Base-by-base conservation (phyloP, 2,329 filamentous ascomycete species). In the Sordariomycetes sp. region DNA sequence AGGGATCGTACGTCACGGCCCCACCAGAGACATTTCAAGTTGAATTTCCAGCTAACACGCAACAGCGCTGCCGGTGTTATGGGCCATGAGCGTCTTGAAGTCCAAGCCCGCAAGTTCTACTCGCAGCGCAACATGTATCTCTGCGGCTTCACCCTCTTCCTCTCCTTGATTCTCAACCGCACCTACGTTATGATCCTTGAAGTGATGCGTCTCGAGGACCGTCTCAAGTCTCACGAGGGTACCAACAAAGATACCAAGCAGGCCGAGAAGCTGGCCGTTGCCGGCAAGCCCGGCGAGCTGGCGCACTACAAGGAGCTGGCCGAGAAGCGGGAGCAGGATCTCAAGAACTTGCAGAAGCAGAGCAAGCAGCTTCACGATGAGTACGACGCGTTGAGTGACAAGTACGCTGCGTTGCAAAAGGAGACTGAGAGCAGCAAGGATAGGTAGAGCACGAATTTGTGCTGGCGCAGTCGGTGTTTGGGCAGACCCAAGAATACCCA, bases 91-190 rank as follows among this genome's bases (percentile, higher is more conserved):
- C 90, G 92, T 44, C 87, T 94, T 75, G 92, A 98, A 66, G 90
- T 96, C 34, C 92, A 98, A 64, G 90, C 92, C 45, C 87, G 92
- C 74, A 98, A 98, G 68, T 98, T 98, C 73, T 98, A 98, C 75
- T 94, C 88, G 42, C 90, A 98, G 70, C 88, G 92, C 63, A 98
- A 98, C 79, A 98, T 98, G 92, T 98, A 98, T 68, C 87, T 98
- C 42, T 96, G 92, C 63, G 92, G 92, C 50, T 98, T 98, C 72
- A 98, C 92, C 5, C 82, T 98, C 43, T 96, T 98, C 78, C 82
- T 98, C 42, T 96, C 90, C 35, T 74, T 98, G 44, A 98, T 98
- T 63, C 85, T 93, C 57, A 96, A 98, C 79, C 90, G 92, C 55
- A 98, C 92, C 55, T 98, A 96, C 70, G 84, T 82, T 54, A 90